Evolutionary conservation across 805 yeast species (phyloP).

Genomic region (Wickerhamiella alocasiicola): DNA sequence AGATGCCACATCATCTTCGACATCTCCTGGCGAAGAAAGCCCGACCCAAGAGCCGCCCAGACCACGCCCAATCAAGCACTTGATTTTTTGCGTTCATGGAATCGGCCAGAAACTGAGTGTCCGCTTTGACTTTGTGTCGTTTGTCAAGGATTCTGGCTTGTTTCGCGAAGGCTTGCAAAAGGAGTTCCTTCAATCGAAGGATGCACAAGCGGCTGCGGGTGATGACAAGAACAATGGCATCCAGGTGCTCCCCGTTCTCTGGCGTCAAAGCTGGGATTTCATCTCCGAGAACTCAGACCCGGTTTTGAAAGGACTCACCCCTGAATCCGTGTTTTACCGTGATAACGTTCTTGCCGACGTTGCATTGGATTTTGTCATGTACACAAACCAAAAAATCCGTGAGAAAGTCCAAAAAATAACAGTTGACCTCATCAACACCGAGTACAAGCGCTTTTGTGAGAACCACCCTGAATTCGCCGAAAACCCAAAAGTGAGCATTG

Average conservation of each 20-base stretch:
- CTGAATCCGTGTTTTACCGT: conserved; percentile 18
- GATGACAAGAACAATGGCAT: conserved; percentile 32
- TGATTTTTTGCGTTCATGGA: conserved; percentile 86
- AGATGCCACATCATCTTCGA: too few species aligned
- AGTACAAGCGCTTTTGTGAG: conserved; percentile 44
- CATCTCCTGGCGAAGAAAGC: background rate
- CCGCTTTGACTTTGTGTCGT: conserved; percentile 68
- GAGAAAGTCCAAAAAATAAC: conserved; percentile 52
- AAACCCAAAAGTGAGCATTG: conserved; percentile 65
- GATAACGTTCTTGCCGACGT: conserved; percentile 69
- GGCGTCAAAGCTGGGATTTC: conserved; percentile 55
- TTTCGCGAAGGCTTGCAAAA: conserved; percentile 28
- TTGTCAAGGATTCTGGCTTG: conserved; percentile 69
- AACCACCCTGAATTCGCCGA: conserved; percentile 48
- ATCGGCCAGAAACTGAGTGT: conserved; percentile 82
- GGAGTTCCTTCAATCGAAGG: conserved; percentile 11
- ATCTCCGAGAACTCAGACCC: conserved; percentile 16
- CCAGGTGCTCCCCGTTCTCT: conserved; percentile 80
- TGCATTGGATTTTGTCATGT: conserved; percentile 64
- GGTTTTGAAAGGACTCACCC: conserved; percentile 13
- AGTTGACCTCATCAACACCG: conserved; percentile 47
- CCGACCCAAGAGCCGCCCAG: conserved; percentile 2
- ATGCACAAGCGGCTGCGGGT: conserved; percentile 6
- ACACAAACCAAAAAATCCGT: conserved; percentile 57
- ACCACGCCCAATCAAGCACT: conserved; percentile 31